A percentile compares a stretch with the other conserved stretches of the same genome.
phyloP scores from a whole-genome alignment of 257 asterid genomes.

The Penstemon eatonii region DNA sequence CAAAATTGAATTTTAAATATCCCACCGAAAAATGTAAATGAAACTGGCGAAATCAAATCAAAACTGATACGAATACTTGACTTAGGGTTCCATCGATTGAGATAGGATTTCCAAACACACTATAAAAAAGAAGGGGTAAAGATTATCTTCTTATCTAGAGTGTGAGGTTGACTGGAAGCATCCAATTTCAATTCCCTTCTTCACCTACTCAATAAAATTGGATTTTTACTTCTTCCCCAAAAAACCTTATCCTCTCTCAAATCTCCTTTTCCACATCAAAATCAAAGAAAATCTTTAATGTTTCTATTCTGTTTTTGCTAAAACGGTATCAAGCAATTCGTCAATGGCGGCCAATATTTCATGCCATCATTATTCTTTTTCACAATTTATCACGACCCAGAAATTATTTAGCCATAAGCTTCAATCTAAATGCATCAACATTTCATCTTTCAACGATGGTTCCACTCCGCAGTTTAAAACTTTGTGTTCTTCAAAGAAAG shows the following conservation, averaged over 20 bases:
- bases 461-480: slow-evolving; percentile 35
- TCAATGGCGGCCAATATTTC: slow-evolving; percentile 72
- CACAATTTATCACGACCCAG: slow-evolving; percentile 33
- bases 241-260: slow-evolving; percentile 47
- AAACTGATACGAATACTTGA: too few species aligned
- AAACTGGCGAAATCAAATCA: too few species aligned
- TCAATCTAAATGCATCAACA: slow-evolving; percentile 32
- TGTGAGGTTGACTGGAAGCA: slow-evolving; percentile 57
- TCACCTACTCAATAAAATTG: slow-evolving; percentile 36
- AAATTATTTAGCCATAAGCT: slow-evolving; percentile 30
- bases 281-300: slow-evolving; percentile 27
- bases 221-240: slow-evolving; percentile 19
- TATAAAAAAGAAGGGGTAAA: background rate
- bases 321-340: slow-evolving; percentile 24
- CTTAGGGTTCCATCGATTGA: too few species aligned
- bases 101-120: background rate
- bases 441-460: slow-evolving; percentile 21
- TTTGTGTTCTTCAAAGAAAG: slow-evolving; percentile 39
- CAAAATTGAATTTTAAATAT: too few species aligned
- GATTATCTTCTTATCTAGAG: slow-evolving; percentile 56
- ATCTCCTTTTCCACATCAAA: slow-evolving; percentile 9
- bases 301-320: slow-evolving; percentile 30
- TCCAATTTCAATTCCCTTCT: slow-evolving; percentile 17
- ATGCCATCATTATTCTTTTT: slow-evolving; percentile 51
- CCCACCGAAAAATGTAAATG: too few species aligned